Evolutionary conservation across 768 basidiomycete genomes (phyloP).

Genomic region (Jaapia argillacea): DNA sequence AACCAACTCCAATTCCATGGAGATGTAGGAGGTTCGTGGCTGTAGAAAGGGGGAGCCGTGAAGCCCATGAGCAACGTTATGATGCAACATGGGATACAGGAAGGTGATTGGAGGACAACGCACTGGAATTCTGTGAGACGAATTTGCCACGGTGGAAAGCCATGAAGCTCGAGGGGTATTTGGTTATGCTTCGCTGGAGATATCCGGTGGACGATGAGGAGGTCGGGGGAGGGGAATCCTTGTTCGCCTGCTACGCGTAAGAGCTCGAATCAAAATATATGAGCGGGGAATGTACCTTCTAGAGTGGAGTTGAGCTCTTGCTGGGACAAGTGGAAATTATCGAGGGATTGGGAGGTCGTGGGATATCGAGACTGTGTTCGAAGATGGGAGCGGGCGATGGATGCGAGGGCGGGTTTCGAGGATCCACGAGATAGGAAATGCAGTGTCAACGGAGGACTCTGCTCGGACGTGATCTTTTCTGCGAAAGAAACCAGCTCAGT

Average conservation of each 20-base stretch:
- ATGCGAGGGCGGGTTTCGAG: conserved; percentile 56
- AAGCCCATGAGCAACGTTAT: background rate
- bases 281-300: conserved; percentile 37
- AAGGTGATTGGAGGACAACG: no score
- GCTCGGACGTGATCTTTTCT: background rate
- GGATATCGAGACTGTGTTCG: conserved; percentile 5
- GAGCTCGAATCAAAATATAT: conserved; percentile 1
- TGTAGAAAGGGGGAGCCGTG: background rate
- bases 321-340: conserved; percentile 16
- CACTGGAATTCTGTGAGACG: conserved; percentile 74
- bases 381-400: conserved; percentile 38
- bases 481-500: background rate
- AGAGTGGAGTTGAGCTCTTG: conserved; percentile 37
- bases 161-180: conserved; percentile 54
- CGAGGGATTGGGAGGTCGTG: background rate
- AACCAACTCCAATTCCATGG: background rate
- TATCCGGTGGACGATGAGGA: conserved; percentile 65
- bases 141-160: conserved; percentile 84
- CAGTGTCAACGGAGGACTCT: conserved; percentile 28
- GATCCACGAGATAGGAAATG: conserved; percentile 48
- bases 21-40: background rate
- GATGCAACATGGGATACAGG: background rate
- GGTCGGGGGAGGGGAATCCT: conserved; percentile 58
- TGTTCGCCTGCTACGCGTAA: conserved; percentile 28
- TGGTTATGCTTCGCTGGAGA: conserved; percentile 24